Evolutionary conservation across 305 asterid genomes (phyloP).

Genomic region (Solanum aculeatissimum): DNA sequence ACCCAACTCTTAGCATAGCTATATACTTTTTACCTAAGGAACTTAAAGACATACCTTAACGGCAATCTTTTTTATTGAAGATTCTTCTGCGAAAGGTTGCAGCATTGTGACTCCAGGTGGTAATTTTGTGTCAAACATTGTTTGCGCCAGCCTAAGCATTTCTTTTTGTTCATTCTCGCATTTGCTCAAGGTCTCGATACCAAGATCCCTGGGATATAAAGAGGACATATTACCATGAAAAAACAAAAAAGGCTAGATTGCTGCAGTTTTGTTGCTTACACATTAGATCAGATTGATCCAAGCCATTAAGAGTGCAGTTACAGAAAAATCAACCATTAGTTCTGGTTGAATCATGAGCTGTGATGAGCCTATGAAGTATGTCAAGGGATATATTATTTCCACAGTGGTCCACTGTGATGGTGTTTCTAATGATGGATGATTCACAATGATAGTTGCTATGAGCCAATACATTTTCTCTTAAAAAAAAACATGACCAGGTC

Average conservation of each 20-base stretch:
- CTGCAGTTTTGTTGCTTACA: neutral
- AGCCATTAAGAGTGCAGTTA: neutral
- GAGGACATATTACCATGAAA: slow-evolving; percentile 1
- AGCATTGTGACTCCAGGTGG: slow-evolving; percentile 89
- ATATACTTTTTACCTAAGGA: neutral
- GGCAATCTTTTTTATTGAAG: slow-evolving; percentile 72
- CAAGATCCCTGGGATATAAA: slow-evolving; percentile 59
- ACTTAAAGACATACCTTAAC: slow-evolving; percentile 48
- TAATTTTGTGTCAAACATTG: slow-evolving; percentile 93
- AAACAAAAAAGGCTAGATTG: neutral
- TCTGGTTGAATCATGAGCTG: neutral
- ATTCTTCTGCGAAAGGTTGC: slow-evolving; percentile 91
- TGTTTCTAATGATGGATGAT: neutral
- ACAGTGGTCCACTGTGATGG: neutral
- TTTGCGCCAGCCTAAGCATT: slow-evolving; percentile 67
- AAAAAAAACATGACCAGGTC: neutral
- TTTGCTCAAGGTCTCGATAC: slow-evolving; percentile 61
- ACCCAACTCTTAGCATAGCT: neutral
- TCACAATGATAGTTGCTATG: neutral
- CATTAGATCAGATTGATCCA: neutral
- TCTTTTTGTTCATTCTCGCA: slow-evolving; percentile 68
- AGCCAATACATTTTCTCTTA: neutral
- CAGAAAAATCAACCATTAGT: neutral
- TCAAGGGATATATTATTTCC: neutral
- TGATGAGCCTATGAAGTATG: neutral